Conservation (phyloP, 2,329 filamentous ascomycete species). For the Didymella glomerata region DNA sequence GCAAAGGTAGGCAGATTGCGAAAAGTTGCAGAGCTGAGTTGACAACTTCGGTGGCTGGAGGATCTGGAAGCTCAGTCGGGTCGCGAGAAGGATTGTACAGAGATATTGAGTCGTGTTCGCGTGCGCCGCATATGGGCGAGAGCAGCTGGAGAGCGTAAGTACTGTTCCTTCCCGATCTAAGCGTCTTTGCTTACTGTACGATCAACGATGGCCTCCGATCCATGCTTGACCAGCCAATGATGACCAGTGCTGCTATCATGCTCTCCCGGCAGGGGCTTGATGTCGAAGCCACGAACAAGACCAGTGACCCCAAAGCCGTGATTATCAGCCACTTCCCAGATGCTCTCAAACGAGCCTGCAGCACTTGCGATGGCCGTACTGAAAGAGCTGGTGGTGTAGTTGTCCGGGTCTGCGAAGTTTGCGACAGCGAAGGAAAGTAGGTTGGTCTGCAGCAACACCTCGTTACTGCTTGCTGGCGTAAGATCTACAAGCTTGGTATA, state of each 20-base stretch:
- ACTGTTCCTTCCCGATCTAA: neutral
- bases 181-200: conserved; percentile 46
- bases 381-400: conserved; percentile 82
- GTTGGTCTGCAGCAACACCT: conserved; percentile 89
- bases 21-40: conserved; percentile 95
- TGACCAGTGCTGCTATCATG: conserved; percentile 52
- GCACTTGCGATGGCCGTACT: conserved; percentile 92
- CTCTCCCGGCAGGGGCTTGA: conserved; percentile 73
- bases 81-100: conserved; percentile 70
- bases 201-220: conserved; percentile 72
- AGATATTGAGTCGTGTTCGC: conserved; percentile 87
- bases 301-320: conserved; percentile 93
- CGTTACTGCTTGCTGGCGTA: conserved; percentile 83
- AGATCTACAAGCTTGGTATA: conserved; percentile 91
- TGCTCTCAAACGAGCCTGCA: conserved; percentile 86
- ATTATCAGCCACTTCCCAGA: conserved; percentile 96
- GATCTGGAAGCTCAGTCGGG: conserved; percentile 68
- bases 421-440: conserved; percentile 88
- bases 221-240: conserved; percentile 63
- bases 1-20: conserved; percentile 87
- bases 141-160: conserved; percentile 46
- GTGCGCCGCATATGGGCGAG: conserved; percentile 77
- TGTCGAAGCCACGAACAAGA: conserved; percentile 78
- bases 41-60: conserved; percentile 89
- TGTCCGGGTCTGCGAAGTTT: conserved; percentile 91